Conservation (phyloP, 2,329 filamentous ascomycete genomes). For the Venturia carpophila region DNA sequence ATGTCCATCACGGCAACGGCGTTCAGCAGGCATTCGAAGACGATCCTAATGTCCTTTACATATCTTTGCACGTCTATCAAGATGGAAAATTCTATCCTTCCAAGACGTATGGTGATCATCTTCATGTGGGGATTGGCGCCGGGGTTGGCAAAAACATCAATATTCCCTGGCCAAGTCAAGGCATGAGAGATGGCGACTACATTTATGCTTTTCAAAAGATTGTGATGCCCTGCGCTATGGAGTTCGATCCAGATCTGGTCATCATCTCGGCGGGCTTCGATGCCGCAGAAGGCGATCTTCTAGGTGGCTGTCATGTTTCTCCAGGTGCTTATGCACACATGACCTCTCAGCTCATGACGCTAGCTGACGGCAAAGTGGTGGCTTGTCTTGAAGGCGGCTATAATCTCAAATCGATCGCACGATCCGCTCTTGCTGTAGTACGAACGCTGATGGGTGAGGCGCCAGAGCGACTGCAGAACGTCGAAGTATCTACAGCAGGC, state of each 20-base stretch:
- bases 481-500: conserved; percentile 43
- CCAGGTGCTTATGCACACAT: conserved; percentile 93
- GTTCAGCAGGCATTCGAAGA: conserved; percentile 95
- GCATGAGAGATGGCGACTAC: conserved; percentile 95
- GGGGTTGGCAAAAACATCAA: conserved; percentile 60
- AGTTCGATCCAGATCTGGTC: conserved; percentile 90
- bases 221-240: conserved; percentile 89
- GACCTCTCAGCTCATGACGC: conserved; percentile 98
- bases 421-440: conserved; percentile 84
- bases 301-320: conserved; percentile 87
- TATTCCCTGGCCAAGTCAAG: conserved; percentile 59
- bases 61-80: conserved; percentile 84
- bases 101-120: conserved; percentile 49
- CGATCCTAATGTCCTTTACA: conserved; percentile 90
- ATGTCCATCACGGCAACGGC: conserved; percentile 76
- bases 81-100: conserved; percentile 79
- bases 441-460: conserved; percentile 93
- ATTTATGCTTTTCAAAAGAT: conserved; percentile 93
- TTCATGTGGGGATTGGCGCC: conserved; percentile 50
- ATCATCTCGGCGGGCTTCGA: conserved; percentile 96
- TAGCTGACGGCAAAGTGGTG: conserved; percentile 80
- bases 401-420: conserved; percentile 85
- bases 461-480: conserved; percentile 52
- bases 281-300: conserved; percentile 83
- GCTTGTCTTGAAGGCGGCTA: conserved; percentile 96